Base-by-base conservation (phyloP, 345 rosid species). In the Noccaea caerulescens region DNA sequence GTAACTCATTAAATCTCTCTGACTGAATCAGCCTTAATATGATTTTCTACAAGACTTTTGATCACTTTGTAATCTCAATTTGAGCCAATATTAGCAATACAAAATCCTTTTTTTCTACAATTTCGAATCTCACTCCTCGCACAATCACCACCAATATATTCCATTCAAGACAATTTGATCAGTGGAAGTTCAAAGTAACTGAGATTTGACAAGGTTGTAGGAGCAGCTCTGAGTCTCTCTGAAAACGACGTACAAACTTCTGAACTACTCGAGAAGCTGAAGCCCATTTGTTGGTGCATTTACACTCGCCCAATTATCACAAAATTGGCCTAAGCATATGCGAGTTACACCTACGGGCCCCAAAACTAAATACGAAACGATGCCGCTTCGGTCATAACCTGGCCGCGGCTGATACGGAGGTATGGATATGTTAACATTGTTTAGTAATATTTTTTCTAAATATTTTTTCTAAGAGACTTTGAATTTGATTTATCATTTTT, bases 1-100 rank as follows among this genome's bases (percentile, higher is more conserved):
- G 64, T 72, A 72, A 72, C 56, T 56, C 63, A 20, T 57, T 34
- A 68, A 68, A 12, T 68, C 46, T 44, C 56, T 16, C 16, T 27
- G 14, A 11, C 57, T 32, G 41, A 53, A 30, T 16, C 18, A 16
- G 18, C 16, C 12, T 27, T 61, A 4, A 20, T 30, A 27, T 27
- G 34, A 32, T 14, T 33, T 14, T 45, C 58, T 6, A 32, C 10
- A 55, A 32, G 20, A 33, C 11, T 7, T 46, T 46, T 37, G 58
- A 63, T 55, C 51, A 58, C 59, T 41, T 47, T 47, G 33, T 73
- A 73, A 46, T 66, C 54, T 66, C 66, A 33, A 10, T 20, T 32
- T 33, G 43, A 47, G 77, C 43, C 58, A 45, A 1, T 47, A 50
- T 57, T 65, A 72, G 77, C 27, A 65, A 65, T 72, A 32, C 36